Conservation (phyloP, 2,329 filamentous ascomycete species). For the Ambrosiella xylebori region DNA sequence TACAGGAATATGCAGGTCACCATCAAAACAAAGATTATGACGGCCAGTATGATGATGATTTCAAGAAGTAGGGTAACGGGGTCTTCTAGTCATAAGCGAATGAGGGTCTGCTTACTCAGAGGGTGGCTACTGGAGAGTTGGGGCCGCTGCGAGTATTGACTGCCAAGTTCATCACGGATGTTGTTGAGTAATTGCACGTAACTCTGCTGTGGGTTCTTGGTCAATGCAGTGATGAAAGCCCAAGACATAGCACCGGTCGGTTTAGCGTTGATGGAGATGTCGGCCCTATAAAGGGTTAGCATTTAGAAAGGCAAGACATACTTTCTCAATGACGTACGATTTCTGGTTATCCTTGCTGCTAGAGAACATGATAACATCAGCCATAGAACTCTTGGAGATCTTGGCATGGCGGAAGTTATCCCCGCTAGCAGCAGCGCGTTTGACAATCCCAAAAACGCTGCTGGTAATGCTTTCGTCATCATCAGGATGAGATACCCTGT, state of each 20-base stretch:
- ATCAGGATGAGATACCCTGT: conserved; percentile 22
- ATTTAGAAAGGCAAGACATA: neutral
- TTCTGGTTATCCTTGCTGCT: conserved; percentile 95
- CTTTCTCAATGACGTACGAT: conserved; percentile 41
- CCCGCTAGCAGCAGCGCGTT: conserved; percentile 42
- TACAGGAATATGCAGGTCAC: no score
- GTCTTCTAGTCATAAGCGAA: no score
- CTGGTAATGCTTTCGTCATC: conserved; percentile 31
- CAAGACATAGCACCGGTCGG: conserved; percentile 97
- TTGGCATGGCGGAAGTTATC: conserved; percentile 63
- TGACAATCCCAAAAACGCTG: conserved; percentile 42
- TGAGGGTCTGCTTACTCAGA: conserved; percentile 47
- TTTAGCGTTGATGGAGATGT: conserved; percentile 77
- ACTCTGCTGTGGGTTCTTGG: conserved; percentile 95
- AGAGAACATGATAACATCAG: conserved; percentile 95
- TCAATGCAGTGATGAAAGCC: conserved; percentile 83
- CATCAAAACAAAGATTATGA: no score
- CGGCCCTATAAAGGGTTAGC: conserved; percentile 42
- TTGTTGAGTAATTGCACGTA: conserved; percentile 94
- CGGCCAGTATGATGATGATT: no score
- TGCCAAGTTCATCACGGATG: conserved; percentile 78
- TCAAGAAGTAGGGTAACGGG: no score
- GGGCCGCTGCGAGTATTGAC: conserved; percentile 84
- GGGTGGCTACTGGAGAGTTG: conserved; percentile 96
- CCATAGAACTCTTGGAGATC: conserved; percentile 80